Evolutionary conservation across 2,329 filamentous ascomycete genomes (phyloP), one percentile per base, ranked within the genome.

Genomic region (Colletotrichum zoysiae): DNA sequence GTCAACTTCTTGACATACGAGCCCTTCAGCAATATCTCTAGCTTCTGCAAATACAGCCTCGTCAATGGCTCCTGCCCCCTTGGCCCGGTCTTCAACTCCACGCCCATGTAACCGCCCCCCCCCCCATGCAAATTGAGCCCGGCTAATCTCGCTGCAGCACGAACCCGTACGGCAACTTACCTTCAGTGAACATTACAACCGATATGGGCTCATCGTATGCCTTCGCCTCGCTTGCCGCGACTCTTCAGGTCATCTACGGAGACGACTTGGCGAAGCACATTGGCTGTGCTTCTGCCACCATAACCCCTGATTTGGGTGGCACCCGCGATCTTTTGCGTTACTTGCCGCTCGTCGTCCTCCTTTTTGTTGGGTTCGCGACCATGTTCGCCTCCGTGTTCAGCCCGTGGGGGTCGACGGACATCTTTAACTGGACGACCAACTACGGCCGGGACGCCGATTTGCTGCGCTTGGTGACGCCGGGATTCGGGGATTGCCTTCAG

Each of bases 361-460:
- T 95, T 3, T 86, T 95, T 51, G 93, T 97, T 57, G 96, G 91
- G 2, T 81, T 95, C 70, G 94, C 95, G 18, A 97, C 95, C 8
- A 85, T 95, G 46, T 90, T 94, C 75, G 95, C 96, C 3, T 93
- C 91, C 61, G 93, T 97, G 48, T 95, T 91, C 79, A 98, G 95
- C 78, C 96, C 96, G 0, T 99, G 96, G 95, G 96, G 96, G 26
- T 93, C 94, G 1, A 90, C 90, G 9, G 93, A 99, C 79, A 87
- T 95, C 26, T 98, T 98, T 80, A 91, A 93, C 75, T 99, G 95
- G 95, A 95, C 94, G n/a, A 97, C 94, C 78, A 99, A 99, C 79
- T 98, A 97, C 79, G 96, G 96, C 46, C 91, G 95, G 76, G 96
- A 99, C 77, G 93, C 94, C 73, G 96, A 99, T 82, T 85, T 98